Evolutionary conservation across 306 rosid genomes (phyloP), one percentile per base, ranked within the genome.

Genomic region (Pachyrhizus erosus): DNA sequence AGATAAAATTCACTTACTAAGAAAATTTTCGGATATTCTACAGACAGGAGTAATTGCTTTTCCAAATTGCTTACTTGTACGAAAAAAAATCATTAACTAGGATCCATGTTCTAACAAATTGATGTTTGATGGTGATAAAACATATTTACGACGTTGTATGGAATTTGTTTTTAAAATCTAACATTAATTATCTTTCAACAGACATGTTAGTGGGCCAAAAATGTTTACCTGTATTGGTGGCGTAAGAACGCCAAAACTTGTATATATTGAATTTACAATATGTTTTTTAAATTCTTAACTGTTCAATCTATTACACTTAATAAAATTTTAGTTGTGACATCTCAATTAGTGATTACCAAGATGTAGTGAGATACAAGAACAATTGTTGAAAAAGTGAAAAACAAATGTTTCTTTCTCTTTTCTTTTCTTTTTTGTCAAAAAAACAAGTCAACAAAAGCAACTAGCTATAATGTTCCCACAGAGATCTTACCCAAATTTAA

Each of bases 401-500:
- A 34, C 20, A 77, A 48, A 15, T 11, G 49, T 2, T 48, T 48
- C 5, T 34, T 33, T n/a, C n/a, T n/a, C n/a, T n/a, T n/a, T n/a
- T n/a, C n/a, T 34, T 27, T 27, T 27, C 3, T 27, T 9, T 14
- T 15, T 15, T 48, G 20, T 51, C n/a, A 4, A 51, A 17, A 51
- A n/a, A 23, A 49, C 42, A 75, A 37, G 74, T 75, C 45, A 68
- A 52, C 60, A 52, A 52, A 52, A 52, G 14, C 52, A 46, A 49
- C 8, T 17, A 15, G 4, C 21, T 45, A 6, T 51, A 24, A 66
- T 43, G 69, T 61, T 54, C 17, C 58, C 33, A 37, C 7, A 39
- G 57, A 27, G 31, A 62, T 24, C 76, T 69, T 48, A 71, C 78
- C 52, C 73, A 85, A 85, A 62, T 71, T 76, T 9, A 81, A 55